Evolutionary conservation across 1,139 yeast genomes (phyloP).

Genomic region (Yamadazyma taylorii): DNA sequence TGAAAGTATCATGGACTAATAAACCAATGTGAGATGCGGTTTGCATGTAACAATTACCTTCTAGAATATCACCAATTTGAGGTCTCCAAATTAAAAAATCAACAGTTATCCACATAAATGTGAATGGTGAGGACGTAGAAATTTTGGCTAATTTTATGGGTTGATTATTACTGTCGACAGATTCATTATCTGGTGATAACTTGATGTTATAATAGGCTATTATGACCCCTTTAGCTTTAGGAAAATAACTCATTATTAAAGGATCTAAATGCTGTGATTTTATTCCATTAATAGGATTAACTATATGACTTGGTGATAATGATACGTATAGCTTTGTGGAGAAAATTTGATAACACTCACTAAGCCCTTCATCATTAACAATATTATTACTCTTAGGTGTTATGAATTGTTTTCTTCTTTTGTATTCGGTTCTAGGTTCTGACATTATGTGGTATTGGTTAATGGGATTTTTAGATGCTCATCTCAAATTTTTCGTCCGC

Average conservation of each 20-base stretch:
- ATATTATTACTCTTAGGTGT: conserved; percentile 35
- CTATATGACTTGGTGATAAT: conserved; percentile 75
- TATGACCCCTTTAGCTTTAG: conserved; percentile 77
- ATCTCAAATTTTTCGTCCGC: conserved; percentile 6
- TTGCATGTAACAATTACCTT: conserved; percentile 88
- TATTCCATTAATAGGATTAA: conserved; percentile 73
- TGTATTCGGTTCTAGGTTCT: conserved; percentile 1
- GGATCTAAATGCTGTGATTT: conserved; percentile 88
- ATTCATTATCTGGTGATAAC: conserved; percentile 33
- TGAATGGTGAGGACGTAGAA: conserved; percentile 81
- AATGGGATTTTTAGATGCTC: too few relatives aligned
- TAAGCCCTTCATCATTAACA: conserved; percentile 39
- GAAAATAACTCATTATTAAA: conserved; percentile 77
- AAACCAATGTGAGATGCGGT: conserved; percentile 94
- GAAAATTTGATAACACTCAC: conserved; percentile 67
- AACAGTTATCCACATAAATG: conserved; percentile 84
- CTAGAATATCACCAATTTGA: conserved; percentile 74
- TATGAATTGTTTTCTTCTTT: conserved; percentile 10
- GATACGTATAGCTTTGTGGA: conserved; percentile 74
- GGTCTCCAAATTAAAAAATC: conserved; percentile 91
- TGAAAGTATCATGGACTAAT: conserved; percentile 87
- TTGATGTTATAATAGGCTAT: conserved; percentile 70
- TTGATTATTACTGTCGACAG: conserved; percentile 28
- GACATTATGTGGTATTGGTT: not conserved
- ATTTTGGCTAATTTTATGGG: conserved; percentile 55